Evolutionary conservation across 345 rosid species (phyloP), one percentile per base, ranked within the genome.

Genomic region (Hypericum perforatum): DNA sequence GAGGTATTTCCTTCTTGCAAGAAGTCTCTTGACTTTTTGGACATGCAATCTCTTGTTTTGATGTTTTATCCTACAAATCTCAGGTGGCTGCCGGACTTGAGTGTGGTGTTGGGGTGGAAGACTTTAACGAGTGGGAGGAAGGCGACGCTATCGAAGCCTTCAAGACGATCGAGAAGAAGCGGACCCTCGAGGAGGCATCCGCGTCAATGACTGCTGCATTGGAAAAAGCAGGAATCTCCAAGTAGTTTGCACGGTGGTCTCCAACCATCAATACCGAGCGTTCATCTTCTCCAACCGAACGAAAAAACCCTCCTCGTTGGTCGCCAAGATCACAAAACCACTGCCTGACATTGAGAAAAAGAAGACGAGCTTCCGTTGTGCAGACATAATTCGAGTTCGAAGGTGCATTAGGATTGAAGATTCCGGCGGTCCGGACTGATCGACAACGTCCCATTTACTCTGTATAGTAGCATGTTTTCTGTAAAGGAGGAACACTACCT

Each of bases 141-240:
- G 94, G 98, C 55, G 95, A 92, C 65, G 59, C 53, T 49, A 9
- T 92, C 0, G 83, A 81, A 72, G 90, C 86, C 56, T 92, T 79
- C 70, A 79, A 78, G 69, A 57, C 72, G 0, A 74, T 83, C 59
- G 77, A 81, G 68, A 92, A 82, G 79, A 83, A 74, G 71, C 82
- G 96, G 49, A 87, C 98, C 8, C 79, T 92, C 22, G 98, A 88
- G 77, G 96, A 88, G 70, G 95, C 98, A 56, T 92, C 98, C 2
- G 95, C 98, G 62, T 79, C 94, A 50, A 80, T 92, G 89, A 74
- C 94, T 52, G 90, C 94, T 41, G 96, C 94, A 3, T 42, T 85
- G 54, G 82, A 85, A 78, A 89, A 63, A 43, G 88, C 58, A 11
- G 91, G 92, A 55, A 69, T 78, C 37, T 43, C 54, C 51, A 9